Base-by-base conservation (phyloP, 176 grass and related monocot species). In the Phragmites australis region DNA sequence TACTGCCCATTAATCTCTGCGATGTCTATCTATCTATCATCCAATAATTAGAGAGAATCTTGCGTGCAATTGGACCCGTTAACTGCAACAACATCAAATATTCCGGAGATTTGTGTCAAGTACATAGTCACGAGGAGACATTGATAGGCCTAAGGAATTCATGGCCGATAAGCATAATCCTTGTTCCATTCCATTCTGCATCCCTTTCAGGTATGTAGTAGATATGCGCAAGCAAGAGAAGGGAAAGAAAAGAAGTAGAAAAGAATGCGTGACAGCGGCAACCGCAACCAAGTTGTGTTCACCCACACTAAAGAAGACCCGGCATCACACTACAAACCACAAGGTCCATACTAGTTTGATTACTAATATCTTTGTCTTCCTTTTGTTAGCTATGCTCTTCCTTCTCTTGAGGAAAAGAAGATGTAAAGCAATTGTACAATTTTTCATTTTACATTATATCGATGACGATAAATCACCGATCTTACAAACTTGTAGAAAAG, bases 41-140 rank as follows among this genome's bases (percentile, higher is more conserved):
- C 12, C 50, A 68, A 55, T 75, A 84, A 80, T 68, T 21, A 53
- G 19, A 4, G 26, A 51, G 76, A 74, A 84, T 84, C 25, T 27
- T 62, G 25, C 25, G n/a, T 62, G 25, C 61, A 59, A 62, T 44
- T 62, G 69, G 53, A 18, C 45, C 76, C 32, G 44, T 75, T 69
- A 84, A 40, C 76, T 5, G 66, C 76, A 75, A 40, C 40, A 10
- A 37, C 34, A 37, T 2, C 34, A 37, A 2, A 51, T 76, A 16
- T 76, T 44, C 13, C 27, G 5, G 72, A 63, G 18, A 68, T 75
- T 74, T 80, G 61, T 29, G 54, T 61, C 80, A 61, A 69, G 43
- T 60, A 80, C 76, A 9, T 54, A 47, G 76, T 55, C 82, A 84
- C 34, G 70, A 70, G 76, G 62, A 69, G 87, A 81, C 70, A 75